A percentile compares a stretch with the other conserved stretches of the same genome.
These are phyloP conservation scores for Boletus subparvulus DNA, from an alignment of 768 basidiomycete species.

Conservation along the genomic window DNA sequence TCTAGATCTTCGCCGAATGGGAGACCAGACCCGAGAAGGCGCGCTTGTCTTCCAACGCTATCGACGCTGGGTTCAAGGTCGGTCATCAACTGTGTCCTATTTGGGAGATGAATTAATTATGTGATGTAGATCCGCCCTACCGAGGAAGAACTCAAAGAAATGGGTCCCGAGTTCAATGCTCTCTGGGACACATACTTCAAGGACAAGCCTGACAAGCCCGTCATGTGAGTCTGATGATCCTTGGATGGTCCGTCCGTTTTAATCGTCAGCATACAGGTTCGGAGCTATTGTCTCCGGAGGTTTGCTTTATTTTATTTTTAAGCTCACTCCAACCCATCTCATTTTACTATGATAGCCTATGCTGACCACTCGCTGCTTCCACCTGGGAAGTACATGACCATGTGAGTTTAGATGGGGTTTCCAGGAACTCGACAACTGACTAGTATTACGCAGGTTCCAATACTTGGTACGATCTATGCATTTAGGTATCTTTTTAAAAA, in stretches of 20 bases:
- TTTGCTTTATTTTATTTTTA: slow-evolving; percentile 14
- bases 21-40: slow-evolving; percentile 67
- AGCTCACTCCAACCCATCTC: background rate
- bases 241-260: background rate
- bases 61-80: slow-evolving; percentile 76
- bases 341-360: slow-evolving; percentile 42
- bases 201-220: slow-evolving; percentile 78
- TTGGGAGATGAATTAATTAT: background rate
- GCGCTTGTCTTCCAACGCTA: slow-evolving; percentile 64
- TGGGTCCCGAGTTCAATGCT: slow-evolving; percentile 74
- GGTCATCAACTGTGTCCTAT: background rate
- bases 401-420: slow-evolving; percentile 37
- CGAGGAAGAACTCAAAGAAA: slow-evolving; percentile 67
- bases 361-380: slow-evolving; percentile 70
- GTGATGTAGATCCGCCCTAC: slow-evolving; percentile 61
- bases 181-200: slow-evolving; percentile 73
- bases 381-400: slow-evolving; percentile 69
- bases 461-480: slow-evolving; percentile 41
- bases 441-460: slow-evolving; percentile 44
- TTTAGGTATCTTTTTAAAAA: background rate
- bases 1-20: slow-evolving; percentile 60
- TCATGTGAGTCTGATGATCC: slow-evolving; percentile 46
- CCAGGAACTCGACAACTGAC: slow-evolving; percentile 25
- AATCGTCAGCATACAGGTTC: slow-evolving; percentile 39
- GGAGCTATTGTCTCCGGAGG: slow-evolving; percentile 66